phyloP scores from a whole-genome alignment of 345 rosid genomes.

The Ceriops decandra region DNA sequence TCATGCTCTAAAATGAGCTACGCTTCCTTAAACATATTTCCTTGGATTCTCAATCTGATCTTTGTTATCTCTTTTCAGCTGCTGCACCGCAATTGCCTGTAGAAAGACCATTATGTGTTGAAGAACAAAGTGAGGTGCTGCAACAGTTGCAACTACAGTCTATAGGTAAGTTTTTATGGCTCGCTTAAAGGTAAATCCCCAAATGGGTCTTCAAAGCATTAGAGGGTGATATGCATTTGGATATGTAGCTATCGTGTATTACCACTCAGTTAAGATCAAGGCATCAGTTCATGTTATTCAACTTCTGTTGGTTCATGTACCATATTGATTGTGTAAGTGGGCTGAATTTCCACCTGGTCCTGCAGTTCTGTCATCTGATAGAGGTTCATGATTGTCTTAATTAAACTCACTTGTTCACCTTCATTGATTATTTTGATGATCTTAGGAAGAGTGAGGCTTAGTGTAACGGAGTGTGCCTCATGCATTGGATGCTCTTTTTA shows the following conservation, averaged over 20 bases:
- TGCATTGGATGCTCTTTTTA: background rate
- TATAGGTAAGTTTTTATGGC: constrained; percentile 39
- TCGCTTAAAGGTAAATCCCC: background rate
- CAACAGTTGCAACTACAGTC: constrained; percentile 37
- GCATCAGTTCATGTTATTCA: too few species aligned
- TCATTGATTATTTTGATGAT: too few species aligned
- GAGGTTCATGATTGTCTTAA: background rate
- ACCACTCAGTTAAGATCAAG: background rate
- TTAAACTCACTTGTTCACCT: background rate
- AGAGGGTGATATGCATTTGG: background rate
- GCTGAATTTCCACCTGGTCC: background rate
- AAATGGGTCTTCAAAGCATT: background rate
- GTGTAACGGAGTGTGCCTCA: too few species aligned
- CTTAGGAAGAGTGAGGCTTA: too few species aligned
- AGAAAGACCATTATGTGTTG: constrained; percentile 46
- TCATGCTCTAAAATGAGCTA: too few species aligned
- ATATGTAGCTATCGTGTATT: background rate
- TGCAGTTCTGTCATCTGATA: background rate
- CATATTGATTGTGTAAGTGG: too few species aligned
- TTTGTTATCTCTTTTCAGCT: constrained; percentile 29
- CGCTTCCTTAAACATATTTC: too few species aligned
- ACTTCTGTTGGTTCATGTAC: too few species aligned
- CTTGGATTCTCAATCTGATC: too few species aligned
- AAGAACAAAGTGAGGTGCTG: constrained; percentile 41
- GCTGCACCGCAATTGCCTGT: constrained; percentile 20